Base-by-base conservation (phyloP, 441 rosid species). In the Flueggea neowawraea region DNA sequence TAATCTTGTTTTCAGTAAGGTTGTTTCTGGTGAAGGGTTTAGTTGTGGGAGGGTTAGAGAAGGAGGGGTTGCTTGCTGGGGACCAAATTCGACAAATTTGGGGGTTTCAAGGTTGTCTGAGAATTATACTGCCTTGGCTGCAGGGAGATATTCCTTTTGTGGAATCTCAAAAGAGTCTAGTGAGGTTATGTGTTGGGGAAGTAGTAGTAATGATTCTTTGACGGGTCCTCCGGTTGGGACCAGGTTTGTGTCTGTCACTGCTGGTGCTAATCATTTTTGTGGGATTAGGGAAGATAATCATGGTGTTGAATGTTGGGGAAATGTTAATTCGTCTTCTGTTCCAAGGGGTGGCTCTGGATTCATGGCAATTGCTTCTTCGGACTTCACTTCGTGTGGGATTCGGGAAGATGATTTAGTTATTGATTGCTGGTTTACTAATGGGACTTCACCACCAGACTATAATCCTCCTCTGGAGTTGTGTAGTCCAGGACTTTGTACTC, bases 281-380 rank as follows among this genome's bases (percentile, higher is more conserved):
- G 99, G 92, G 17, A 87, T 94, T 52, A 81, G 95, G 16, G 81
- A 82, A 61, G 96, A 91, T 69, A 79, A 82, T 64, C 97, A 91
- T 58, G 93, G 76, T 32, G 83, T 86, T 54, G 88, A 82, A 48
- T 94, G 99, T 67, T 91, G 97, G 96, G 99, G 99, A 28, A 82
- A 62, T 44, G 78, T 79, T 15, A 87, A 85, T 66, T 65, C 78
- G 33, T 90, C 97, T 3, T 73, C 81, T 6, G 70, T 81, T 39
- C 96, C 95, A 0, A 89, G 76, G 57, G 80, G 69, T 65, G 80
- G 70, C 72, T 80, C 89, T 14, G 99, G 97, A 12, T 90, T 90
- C 62, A 70, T 78, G 55, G 88, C 99, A 0, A 80, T 94, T 48
- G 97, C 99, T 75, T 94, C 97, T 0, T 87, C 96, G 56, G 97